Percentiles rank a stretch among this genome's conserved stretches.
Conservation (phyloP, 2,329 filamentous ascomycete species). For the Pseudogymnoascus sp. region DNA sequence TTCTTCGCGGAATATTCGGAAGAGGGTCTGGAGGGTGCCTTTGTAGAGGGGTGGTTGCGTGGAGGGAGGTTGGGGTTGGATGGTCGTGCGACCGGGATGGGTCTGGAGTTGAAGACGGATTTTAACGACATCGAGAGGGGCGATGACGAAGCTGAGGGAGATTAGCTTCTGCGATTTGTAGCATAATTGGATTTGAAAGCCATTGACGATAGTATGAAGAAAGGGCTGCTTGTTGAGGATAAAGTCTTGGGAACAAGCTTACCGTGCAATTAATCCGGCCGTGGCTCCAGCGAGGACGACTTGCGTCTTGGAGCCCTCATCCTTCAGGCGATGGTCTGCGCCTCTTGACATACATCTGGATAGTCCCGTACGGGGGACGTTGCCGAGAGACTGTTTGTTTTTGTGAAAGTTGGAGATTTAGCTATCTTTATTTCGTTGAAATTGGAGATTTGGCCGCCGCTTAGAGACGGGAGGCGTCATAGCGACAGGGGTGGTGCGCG, state of each 20-base stretch:
- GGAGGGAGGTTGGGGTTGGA: slow-evolving; percentile 56
- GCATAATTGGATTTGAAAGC: not conserved
- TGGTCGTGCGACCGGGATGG: slow-evolving; percentile 51
- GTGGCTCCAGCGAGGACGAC: slow-evolving; percentile 58
- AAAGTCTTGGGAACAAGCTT: slow-evolving; percentile 18
- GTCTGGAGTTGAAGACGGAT: slow-evolving; percentile 93
- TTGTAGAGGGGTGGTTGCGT: slow-evolving; percentile 53
- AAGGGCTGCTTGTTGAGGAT: not conserved
- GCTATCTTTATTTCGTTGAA: not conserved
- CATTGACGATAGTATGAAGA: not conserved
- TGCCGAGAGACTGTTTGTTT: not conserved
- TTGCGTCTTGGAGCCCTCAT: slow-evolving; percentile 64
- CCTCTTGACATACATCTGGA: slow-evolving; percentile 55
- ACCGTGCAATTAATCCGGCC: slow-evolving; percentile 85
- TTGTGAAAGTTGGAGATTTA: not conserved
- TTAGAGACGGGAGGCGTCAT: slow-evolving; percentile 7
- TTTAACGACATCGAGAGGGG: slow-evolving; percentile 94
- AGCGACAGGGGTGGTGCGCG: slow-evolving; percentile 2
- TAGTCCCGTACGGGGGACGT: slow-evolving; percentile 16
- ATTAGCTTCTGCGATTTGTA: slow-evolving; percentile 12
- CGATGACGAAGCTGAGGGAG: slow-evolving; percentile 68
- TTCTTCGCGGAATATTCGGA: slow-evolving; percentile 69
- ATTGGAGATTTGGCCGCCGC: slow-evolving; percentile 3
- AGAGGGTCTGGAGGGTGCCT: slow-evolving; percentile 68
- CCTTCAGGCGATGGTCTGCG: slow-evolving; percentile 52